Evolutionary conservation across 2,329 filamentous ascomycete species (phyloP).

Genomic region (Fusarium chaquense): DNA sequence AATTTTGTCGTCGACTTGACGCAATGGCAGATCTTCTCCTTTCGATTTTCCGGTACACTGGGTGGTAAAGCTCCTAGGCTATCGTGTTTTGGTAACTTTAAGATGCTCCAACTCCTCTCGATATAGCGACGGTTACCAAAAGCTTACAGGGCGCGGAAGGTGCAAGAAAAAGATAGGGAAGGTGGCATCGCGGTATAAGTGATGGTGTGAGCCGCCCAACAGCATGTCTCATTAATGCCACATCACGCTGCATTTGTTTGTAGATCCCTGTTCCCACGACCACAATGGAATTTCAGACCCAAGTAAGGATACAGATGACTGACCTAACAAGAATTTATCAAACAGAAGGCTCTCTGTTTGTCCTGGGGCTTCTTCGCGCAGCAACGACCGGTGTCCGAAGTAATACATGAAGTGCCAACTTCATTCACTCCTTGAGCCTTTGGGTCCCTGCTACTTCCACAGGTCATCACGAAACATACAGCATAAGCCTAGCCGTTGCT

Average conservation of each 20-base stretch:
- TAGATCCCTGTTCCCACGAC: neutral
- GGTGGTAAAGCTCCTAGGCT: neutral
- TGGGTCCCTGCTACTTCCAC: neutral
- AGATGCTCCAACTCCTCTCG: neutral
- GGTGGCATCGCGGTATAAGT: neutral
- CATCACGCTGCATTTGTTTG: neutral
- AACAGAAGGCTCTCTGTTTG: too few relatives aligned
- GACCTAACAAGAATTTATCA: neutral
- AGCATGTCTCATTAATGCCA: conserved; percentile 2
- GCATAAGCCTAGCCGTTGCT: neutral
- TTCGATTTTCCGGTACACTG: neutral
- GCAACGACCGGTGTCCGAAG: neutral
- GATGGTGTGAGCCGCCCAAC: conserved; percentile 6
- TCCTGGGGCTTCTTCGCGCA: neutral
- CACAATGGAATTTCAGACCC: neutral
- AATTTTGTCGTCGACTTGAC: neutral
- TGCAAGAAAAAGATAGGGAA: neutral
- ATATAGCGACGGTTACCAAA: neutral
- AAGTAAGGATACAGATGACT: neutral
- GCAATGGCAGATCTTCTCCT: neutral
- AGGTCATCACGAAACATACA: neutral
- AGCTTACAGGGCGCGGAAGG: neutral
- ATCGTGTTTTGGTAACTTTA: neutral
- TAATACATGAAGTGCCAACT: neutral
- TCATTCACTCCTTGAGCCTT: neutral